Evolutionary conservation across 352 stramenopile genomes (phyloP), one percentile per base, ranked within the genome.

Genomic region (Phytophthora cactorum): DNA sequence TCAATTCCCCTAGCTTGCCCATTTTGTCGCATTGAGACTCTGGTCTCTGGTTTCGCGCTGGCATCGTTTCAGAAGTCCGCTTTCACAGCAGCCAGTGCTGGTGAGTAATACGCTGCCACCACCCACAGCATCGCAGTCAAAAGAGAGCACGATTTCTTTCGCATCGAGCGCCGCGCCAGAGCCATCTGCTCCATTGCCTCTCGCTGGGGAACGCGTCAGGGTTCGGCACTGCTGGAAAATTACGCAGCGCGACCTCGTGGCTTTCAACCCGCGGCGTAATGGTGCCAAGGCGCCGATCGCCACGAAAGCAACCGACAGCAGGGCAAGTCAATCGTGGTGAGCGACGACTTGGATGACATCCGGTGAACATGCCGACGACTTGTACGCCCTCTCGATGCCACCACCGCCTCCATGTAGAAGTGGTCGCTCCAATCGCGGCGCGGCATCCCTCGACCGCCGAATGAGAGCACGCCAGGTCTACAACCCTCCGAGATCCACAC

Each of bases 131-230:
- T 64, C 38, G 58, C 58, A 59, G 27, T 1, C 45, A 15, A 12
- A 39, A 43, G 32, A 41, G 32, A 15, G 36, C 9, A 14, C 3
- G 58, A 68, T 72, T 72, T 72, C 58, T 68, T 72, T 72, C 65
- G 64, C 57, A 72, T 58, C 44, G 44, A 27, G n/a, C 25, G 22
- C 10, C 36, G 25, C 22, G 22, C 22, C 22, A 22, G 22, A 22
- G 22, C 22, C 22, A 22, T 22, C 22, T 22, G 22, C 22, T 22
- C 22, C 22, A 22, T 22, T 60, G 53, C 39, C 5, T 22, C 4
- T 15, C 22, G 38, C 36, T 39, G 22, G 17, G 5, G 29, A 52
- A 44, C 10, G 5, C 38, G 10, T 11, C 22, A 50, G 36, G 25
- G 22, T 39, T 44, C 54, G 31, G 52, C 52, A 10, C 22, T 25